Evolutionary conservation across 2,329 filamentous ascomycete genomes (phyloP).

Genomic region (Lasiodiplodia theobromae): DNA sequence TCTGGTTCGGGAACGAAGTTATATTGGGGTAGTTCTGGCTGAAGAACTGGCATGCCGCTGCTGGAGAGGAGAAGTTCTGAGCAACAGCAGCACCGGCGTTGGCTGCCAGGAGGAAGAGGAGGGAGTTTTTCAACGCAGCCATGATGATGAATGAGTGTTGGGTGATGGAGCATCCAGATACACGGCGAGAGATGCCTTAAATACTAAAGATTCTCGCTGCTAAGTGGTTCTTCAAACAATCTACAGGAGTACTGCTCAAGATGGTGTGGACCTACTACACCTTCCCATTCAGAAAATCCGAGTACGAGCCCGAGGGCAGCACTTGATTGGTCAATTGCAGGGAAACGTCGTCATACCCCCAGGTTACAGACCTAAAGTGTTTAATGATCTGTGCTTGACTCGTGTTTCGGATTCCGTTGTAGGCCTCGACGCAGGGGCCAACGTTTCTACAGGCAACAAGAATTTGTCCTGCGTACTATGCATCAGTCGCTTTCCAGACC

Average conservation of each 20-base stretch:
- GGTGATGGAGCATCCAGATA: background rate
- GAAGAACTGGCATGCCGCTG: slow-evolving; percentile 1
- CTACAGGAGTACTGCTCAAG: background rate
- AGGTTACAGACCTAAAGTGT: background rate
- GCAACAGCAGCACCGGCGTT: background rate
- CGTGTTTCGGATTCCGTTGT: slow-evolving; percentile 6
- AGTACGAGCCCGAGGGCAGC: background rate
- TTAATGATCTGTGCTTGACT: background rate
- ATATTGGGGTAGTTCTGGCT: slow-evolving; percentile 11
- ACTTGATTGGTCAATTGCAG: background rate
- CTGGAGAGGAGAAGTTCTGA: background rate
- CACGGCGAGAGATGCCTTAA: background rate
- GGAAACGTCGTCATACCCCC: background rate
- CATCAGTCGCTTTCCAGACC: too few relatives aligned
- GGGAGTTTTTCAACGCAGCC: background rate
- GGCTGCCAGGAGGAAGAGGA: background rate
- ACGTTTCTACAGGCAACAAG: too few relatives aligned
- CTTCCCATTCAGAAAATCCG: background rate
- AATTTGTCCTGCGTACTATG: too few relatives aligned
- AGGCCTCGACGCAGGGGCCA: background rate
- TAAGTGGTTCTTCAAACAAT: background rate
- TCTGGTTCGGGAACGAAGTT: slow-evolving; percentile 7
- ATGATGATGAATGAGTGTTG: background rate
- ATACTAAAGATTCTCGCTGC: background rate
- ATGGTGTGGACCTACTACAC: background rate